Base-by-base conservation (phyloP, 371 early-diverging fungal genomes). In the Mortierella sp. region DNA sequence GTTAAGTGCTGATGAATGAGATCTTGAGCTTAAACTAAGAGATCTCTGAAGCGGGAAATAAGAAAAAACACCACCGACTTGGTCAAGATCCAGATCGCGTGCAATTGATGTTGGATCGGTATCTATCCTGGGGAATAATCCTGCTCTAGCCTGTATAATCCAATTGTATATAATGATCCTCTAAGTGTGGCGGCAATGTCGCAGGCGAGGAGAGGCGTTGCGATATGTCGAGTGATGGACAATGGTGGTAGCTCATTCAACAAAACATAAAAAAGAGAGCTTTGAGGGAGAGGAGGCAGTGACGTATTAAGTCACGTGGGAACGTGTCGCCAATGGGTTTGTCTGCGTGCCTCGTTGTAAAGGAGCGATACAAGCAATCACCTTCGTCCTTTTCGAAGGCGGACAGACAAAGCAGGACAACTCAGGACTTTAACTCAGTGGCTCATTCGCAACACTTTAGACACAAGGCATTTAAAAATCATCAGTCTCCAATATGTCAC, bases 401-500 rank as follows among this genome's bases (percentile, higher is more conserved):
- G 50, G 50, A 50, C 13, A 3, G 15, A 43, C 15, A 36, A 16
- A 50, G 4, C 43, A 43, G 43, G 43, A 43, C 10, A 43, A 13
- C 15, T 43, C 15, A 43, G 43, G 13, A 43, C 43, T 10, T 10
- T 43, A 10, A 43, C 15, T 15, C 15, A 10, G 43, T 43, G 10
- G 43, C 10, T 52, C 22, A 58, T 8, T 36, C 1, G 33, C 40
- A 38, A 16, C 19, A 59, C n/a, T 21, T 8, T 4, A 40, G 38
- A 15, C n/a, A 16, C 33, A 65, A 50, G 6, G 9, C 8, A n/a
- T 21, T 52, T 40, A 43, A 19, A 6, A 70, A 38, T 32, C 53
- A 45, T 33, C 47, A 63, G 13, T 62, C 53, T 36, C 36, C 47
- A 63, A 15, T 62, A 71, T 83, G 68, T 70, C 82, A 40, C 86